Percentiles rank a stretch among this genome's conserved stretches.
Conservation (phyloP, 176 grass and related monocot genomes). For the Eleusine indica region DNA sequence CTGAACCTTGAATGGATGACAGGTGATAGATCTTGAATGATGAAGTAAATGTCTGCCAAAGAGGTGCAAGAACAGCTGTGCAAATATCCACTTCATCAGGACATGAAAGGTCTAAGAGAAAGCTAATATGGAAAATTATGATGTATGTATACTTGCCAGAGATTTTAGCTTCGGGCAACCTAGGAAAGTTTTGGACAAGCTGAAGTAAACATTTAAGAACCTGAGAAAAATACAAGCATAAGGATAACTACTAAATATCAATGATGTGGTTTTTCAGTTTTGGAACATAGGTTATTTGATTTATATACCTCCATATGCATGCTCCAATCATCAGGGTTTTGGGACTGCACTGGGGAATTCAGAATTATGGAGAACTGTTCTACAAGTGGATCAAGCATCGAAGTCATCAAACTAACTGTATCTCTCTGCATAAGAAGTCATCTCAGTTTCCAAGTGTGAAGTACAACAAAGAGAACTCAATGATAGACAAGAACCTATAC, state of each 20-base stretch:
- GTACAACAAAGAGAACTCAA: not conserved
- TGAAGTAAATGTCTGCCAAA: constrained; percentile 95
- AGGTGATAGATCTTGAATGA: constrained; percentile 76
- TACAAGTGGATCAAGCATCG: constrained; percentile 78
- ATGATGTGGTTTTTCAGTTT: not conserved
- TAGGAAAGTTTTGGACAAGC: constrained; percentile 89
- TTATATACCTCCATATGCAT: constrained; percentile 95
- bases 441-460: constrained; percentile 24
- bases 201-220: constrained; percentile 98
- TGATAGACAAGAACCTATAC: constrained; percentile 42
- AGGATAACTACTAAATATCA: constrained; percentile 39
- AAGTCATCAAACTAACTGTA: constrained; percentile 70
- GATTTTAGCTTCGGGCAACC: constrained; percentile 68
- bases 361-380: constrained; percentile 80
- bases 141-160: constrained; percentile 56
- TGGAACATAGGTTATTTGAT: constrained; percentile 4
- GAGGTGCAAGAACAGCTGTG: constrained; percentile 72
- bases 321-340: constrained; percentile 95
- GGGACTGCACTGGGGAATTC: constrained; percentile 69
- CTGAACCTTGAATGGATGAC: constrained; percentile 70
- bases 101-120: constrained; percentile 22
- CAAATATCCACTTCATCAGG: constrained; percentile 27
- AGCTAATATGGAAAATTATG: not conserved
- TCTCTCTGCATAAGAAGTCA: constrained; percentile 66
- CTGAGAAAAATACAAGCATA: constrained; percentile 55